A percentile compares a stretch with the other conserved stretches of the same genome.
phyloP scores from a whole-genome alignment of 2,329 filamentous ascomycete genomes.

The Fusarium annulatum region DNA sequence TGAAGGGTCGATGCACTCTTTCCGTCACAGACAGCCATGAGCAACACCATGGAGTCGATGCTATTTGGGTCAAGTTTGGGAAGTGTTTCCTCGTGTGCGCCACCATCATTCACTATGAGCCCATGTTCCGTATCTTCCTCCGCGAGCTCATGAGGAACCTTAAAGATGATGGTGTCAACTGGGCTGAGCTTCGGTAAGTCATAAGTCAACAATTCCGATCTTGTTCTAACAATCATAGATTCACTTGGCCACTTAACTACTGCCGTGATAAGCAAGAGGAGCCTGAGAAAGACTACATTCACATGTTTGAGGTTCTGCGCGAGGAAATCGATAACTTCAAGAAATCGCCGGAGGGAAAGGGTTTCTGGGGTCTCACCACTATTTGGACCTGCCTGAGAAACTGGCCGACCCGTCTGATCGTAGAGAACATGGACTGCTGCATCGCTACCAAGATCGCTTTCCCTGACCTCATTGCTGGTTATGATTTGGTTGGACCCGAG shows the following conservation, averaged over 20 bases:
- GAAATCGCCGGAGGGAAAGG: constrained; percentile 72
- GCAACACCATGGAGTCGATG: constrained; percentile 85
- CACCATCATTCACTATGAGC: constrained; percentile 87
- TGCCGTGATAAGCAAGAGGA: constrained; percentile 71
- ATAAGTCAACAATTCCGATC: background rate
- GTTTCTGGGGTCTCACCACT: constrained; percentile 85
- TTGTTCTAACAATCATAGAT: constrained; percentile 53
- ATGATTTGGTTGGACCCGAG: constrained; percentile 91
- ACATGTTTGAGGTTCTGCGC: constrained; percentile 77
- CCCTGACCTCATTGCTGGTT: constrained; percentile 84
- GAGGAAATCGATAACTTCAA: constrained; percentile 85
- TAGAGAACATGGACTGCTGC: constrained; percentile 88
- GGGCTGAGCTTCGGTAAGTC: constrained; percentile 77
- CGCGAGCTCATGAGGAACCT: constrained; percentile 76
- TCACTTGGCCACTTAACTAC: constrained; percentile 79
- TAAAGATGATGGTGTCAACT: constrained; percentile 83
- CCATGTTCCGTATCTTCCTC: constrained; percentile 83
- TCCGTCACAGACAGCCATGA: constrained; percentile 77
- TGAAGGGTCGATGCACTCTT: constrained; percentile 78
- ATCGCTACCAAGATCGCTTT: constrained; percentile 83
- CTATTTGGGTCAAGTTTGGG: constrained; percentile 85
- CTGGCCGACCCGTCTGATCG: constrained; percentile 71
- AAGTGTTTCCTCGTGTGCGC: constrained; percentile 79
- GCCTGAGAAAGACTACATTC: constrained; percentile 73
- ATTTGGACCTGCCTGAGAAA: constrained; percentile 85